Evolutionary conservation across 495 filamentous ascomycete species (phyloP), one percentile per base, ranked within the genome.

Genomic region (Hypoxylon trugodes): DNA sequence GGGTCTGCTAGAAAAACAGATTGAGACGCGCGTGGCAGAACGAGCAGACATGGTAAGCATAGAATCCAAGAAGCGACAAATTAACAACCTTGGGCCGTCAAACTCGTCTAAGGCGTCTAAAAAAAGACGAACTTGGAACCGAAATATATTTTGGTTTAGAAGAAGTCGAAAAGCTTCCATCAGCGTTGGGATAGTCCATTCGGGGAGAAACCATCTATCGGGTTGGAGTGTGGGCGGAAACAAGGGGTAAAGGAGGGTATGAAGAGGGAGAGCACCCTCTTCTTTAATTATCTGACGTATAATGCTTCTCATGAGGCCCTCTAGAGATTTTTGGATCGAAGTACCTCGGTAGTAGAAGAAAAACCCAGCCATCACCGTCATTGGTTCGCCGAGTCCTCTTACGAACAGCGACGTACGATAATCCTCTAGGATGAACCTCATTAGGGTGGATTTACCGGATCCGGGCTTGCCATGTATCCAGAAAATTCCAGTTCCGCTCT

Each of bases 361-460:
- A 21, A 61, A 54, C 15, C 50, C 26, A 46, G 30, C 50, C 40
- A 25, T 33, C 22, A 26, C 24, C n/a, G n/a, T 58, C n/a, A 12
- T 19, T 13, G n/a, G 9, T n/a, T n/a, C n/a, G n/a, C n/a, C n/a
- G n/a, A n/a, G n/a, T n/a, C n/a, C n/a, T n/a, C n/a, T n/a, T n/a
- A 60, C 55, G 5, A 59, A 45, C n/a, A 48, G 38, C 33, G 33
- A 21, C 16, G 55, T 59, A 6, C 35, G 26, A 1, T 12, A n/a
- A 22, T 48, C 32, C n/a, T 42, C 5, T 22, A 54, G 50, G 15
- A 66, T 60, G 12, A 47, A 66, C 24, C 54, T 66, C 62, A 66
- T 66, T 3, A 66, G 35, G 1, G 62, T 60, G 1, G 48, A 60
- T 19, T 66, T 66, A 33, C 43, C 43, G n/a, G 62, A 66, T 18